These are phyloP conservation scores for Euphorbia tirucalli DNA, from an alignment of 345 rosid genomes.

Conservation along the genomic window DNA sequence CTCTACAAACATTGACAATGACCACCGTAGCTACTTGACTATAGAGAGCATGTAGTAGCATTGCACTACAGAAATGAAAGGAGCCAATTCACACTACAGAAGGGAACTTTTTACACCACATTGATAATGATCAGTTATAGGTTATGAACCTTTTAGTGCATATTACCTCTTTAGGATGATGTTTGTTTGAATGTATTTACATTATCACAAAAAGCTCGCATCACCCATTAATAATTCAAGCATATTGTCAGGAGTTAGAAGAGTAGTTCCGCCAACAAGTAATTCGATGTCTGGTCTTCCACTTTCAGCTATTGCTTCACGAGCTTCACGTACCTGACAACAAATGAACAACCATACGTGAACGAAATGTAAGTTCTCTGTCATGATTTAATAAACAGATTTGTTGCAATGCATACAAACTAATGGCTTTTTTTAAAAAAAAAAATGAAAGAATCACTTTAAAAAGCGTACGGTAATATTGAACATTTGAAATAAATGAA, in stretches of 20 bases:
- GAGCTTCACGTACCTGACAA: slow-evolving; percentile 66
- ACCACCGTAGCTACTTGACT: no score
- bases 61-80: no score
- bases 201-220: slow-evolving; percentile 49
- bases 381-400: no score
- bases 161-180: not conserved
- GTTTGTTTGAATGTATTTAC: not conserved
- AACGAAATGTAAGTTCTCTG: not conserved
- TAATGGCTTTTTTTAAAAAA: not conserved
- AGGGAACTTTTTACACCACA: not conserved
- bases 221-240: slow-evolving; percentile 67
- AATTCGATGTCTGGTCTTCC: slow-evolving; percentile 77
- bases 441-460: not conserved
- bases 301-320: slow-evolving; percentile 73
- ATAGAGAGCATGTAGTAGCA: no score
- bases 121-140: not conserved
- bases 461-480: not conserved
- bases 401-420: not conserved
- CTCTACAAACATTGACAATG: not conserved
- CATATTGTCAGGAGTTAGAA: slow-evolving; percentile 81
- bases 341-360: not conserved
- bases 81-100: not conserved
- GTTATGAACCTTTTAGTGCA: not conserved
- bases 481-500: no score
- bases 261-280: slow-evolving; percentile 89